A percentile compares a stretch with the other conserved stretches of the same genome.
Conservation (phyloP, 768 basidiomycete genomes). For the Russula sp. region DNA sequence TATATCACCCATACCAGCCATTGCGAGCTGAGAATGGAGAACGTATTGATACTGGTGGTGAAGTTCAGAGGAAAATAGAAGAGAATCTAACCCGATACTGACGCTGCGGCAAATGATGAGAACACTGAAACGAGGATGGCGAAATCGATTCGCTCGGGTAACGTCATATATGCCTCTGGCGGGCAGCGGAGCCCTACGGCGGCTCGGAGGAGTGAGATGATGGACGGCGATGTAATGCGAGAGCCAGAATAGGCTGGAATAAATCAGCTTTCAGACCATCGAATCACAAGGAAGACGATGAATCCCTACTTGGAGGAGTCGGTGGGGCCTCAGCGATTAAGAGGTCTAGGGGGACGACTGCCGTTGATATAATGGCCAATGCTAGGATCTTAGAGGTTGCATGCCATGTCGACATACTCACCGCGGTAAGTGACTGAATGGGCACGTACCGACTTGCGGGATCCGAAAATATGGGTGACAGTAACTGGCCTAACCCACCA, state of each 20-base stretch:
- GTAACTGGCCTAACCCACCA: constrained; percentile 66
- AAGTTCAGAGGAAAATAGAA: neutral
- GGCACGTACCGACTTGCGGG: constrained; percentile 52
- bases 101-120: constrained; percentile 64
- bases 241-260: constrained; percentile 62
- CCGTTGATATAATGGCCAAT: constrained; percentile 69
- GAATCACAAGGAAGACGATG: neutral
- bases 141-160: constrained; percentile 70
- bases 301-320: constrained; percentile 67
- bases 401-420: neutral
- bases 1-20: constrained; percentile 55
- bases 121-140: constrained; percentile 56
- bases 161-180: constrained; percentile 55
- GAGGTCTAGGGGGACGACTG: constrained; percentile 53
- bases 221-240: constrained; percentile 47
- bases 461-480: constrained; percentile 56
- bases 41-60: constrained; percentile 52
- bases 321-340: constrained; percentile 63
- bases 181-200: constrained; percentile 44
- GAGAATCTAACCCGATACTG: constrained; percentile 34
- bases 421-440: neutral
- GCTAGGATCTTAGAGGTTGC: constrained; percentile 56
- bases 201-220: constrained; percentile 54
- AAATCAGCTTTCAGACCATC: neutral
- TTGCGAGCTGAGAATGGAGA: constrained; percentile 64